Evolutionary conservation across 441 rosid genomes (phyloP).

Genomic region (Erodium trifolium): DNA sequence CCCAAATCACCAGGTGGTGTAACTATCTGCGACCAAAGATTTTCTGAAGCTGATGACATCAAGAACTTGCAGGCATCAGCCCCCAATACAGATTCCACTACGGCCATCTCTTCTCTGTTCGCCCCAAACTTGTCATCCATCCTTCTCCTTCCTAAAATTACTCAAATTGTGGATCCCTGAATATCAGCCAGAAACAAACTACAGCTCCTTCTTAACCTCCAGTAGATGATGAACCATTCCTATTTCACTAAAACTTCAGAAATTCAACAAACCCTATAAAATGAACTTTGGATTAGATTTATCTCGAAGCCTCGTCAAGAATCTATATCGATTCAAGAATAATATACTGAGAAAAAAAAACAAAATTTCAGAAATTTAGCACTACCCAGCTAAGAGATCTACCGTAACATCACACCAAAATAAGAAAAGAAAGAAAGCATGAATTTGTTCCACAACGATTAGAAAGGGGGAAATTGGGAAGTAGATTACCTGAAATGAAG

Average conservation of each 20-base stretch:
- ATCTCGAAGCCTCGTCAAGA: not conserved
- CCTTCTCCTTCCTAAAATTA: constrained; percentile 19
- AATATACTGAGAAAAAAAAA: not conserved
- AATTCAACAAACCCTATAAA: not conserved
- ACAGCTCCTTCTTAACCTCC: not conserved
- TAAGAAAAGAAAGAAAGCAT: not conserved
- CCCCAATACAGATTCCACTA: constrained; percentile 71
- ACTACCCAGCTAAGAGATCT: not conserved
- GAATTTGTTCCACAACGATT: not conserved
- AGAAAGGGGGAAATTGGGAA: not conserved
- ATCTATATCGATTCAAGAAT: not conserved
- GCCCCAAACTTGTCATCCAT: constrained; percentile 68
- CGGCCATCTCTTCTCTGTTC: constrained; percentile 50
- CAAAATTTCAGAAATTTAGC: constrained; percentile 4
- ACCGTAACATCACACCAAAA: not conserved
- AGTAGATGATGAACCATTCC: not conserved
- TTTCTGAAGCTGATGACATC: constrained; percentile 43
- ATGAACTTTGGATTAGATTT: not conserved
- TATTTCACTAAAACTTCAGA: not conserved
- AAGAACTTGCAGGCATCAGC: constrained; percentile 61
- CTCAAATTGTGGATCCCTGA: constrained; percentile 7
- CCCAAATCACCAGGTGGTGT: constrained; percentile 44
- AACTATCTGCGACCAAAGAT: constrained; percentile 33
- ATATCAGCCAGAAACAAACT: not conserved
- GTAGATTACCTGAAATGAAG: not conserved